Evolutionary conservation across 2,329 filamentous ascomycete species (phyloP).

Genomic region (Cercospora berteroae): DNA sequence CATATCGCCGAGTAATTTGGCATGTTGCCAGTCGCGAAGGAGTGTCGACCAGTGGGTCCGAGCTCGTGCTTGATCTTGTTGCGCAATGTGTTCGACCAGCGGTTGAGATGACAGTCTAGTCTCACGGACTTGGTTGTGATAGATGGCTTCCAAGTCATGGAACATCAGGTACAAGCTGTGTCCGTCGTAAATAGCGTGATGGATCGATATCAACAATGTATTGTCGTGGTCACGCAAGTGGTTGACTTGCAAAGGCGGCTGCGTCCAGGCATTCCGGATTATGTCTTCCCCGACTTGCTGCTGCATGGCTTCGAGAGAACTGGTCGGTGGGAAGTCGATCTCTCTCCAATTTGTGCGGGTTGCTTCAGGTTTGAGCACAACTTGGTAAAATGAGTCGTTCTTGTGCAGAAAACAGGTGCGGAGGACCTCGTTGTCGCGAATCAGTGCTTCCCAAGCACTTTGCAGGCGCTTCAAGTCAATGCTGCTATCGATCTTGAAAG

Average conservation of each 20-base stretch:
- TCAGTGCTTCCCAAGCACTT: slow-evolving; percentile 8
- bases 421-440: slow-evolving; percentile 16
- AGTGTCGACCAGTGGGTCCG: slow-evolving; percentile 11
- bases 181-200: slow-evolving; percentile 19
- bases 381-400: slow-evolving; percentile 15
- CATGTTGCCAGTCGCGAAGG: slow-evolving; percentile 10
- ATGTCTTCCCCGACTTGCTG: slow-evolving; percentile 6
- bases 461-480: slow-evolving; percentile 12
- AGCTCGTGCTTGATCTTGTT: slow-evolving; percentile 1
- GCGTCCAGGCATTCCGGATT: not conserved
- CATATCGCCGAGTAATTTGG: slow-evolving; percentile 6
- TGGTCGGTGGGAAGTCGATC: not conserved
- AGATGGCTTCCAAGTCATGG: slow-evolving; percentile 9
- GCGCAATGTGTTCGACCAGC: slow-evolving; percentile 16
- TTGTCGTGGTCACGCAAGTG: not conserved
- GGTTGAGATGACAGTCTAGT: slow-evolving; percentile 2
- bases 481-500: slow-evolving; percentile 1
- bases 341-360: not conserved
- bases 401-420: slow-evolving; percentile 14
- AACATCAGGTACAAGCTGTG: slow-evolving; percentile 19
- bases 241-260: slow-evolving; percentile 10
- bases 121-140: not conserved
- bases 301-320: not conserved
- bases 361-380: slow-evolving; percentile 12
- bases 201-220: slow-evolving; percentile 11